A percentile compares a stretch with the other conserved stretches of the same genome.
Evolutionary conservation across 495 filamentous ascomycete genomes (phyloP).

Genomic region (Podospora sp.): DNA sequence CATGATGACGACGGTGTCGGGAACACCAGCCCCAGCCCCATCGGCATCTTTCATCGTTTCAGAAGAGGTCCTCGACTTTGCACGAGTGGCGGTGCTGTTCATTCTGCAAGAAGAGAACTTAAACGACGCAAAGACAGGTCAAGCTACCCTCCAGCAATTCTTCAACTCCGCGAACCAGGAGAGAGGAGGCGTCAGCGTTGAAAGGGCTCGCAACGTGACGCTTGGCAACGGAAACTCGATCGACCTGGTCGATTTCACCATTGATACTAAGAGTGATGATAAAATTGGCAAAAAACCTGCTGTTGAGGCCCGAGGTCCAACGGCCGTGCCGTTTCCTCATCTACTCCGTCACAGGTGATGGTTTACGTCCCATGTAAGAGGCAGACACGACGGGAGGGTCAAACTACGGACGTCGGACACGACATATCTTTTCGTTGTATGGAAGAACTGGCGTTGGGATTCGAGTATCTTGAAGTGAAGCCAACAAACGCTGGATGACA

Average conservation of each 20-base stretch:
- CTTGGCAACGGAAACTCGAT: conserved; percentile 47
- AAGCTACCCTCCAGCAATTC: conserved; percentile 56
- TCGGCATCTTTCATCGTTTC: conserved; percentile 41
- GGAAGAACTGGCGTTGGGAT: not conserved
- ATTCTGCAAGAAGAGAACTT: conserved; percentile 61
- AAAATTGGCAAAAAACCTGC: conserved; percentile 19
- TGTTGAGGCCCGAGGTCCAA: not conserved
- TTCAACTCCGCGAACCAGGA: conserved; percentile 44
- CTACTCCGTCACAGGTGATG: not conserved
- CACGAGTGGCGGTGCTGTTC: conserved; percentile 63
- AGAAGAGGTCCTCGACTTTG: conserved; percentile 64
- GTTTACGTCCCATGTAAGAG: not conserved
- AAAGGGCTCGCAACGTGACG: conserved; percentile 45
- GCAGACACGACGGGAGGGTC: not conserved
- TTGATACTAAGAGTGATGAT: conserved; percentile 18
- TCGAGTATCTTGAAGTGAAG: not conserved
- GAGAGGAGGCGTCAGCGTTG: conserved; percentile 28
- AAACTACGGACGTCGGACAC: not conserved
- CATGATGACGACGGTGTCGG: conserved; percentile 34
- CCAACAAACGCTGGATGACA: not conserved
- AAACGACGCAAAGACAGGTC: conserved; percentile 56
- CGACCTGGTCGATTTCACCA: conserved; percentile 47
- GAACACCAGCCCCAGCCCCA: conserved; percentile 31
- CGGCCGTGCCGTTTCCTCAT: conserved; percentile 2
- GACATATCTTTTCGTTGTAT: not conserved